These are phyloP conservation scores for Auricularia heimuer DNA, from an alignment of 768 basidiomycete genomes.

Conservation along the genomic window DNA sequence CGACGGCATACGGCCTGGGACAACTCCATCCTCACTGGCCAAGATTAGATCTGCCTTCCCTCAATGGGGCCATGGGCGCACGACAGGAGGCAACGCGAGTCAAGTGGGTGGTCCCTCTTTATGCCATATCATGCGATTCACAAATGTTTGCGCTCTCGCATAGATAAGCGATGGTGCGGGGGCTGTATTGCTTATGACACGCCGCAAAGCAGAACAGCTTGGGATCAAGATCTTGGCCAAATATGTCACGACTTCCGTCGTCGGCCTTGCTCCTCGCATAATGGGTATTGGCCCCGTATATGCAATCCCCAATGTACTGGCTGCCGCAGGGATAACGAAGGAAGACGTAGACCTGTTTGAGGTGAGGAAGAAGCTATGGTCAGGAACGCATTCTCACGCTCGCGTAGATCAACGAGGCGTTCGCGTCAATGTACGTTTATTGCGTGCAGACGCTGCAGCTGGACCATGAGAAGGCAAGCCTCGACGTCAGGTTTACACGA, in stretches of 20 bases:
- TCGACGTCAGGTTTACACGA: constrained; percentile 31
- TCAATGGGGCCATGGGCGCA: constrained; percentile 64
- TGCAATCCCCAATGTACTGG: constrained; percentile 73
- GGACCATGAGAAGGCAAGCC: constrained; percentile 34
- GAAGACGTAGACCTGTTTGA: constrained; percentile 75
- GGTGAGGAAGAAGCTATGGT: constrained; percentile 26
- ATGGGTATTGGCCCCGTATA: constrained; percentile 45
- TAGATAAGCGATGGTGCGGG: constrained; percentile 72
- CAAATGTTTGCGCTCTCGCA: not conserved
- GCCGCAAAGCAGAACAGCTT: constrained; percentile 67
- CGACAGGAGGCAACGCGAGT: constrained; percentile 80
- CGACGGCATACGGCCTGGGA: constrained; percentile 70
- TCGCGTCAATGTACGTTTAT: constrained; percentile 77
- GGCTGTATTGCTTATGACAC: constrained; percentile 69
- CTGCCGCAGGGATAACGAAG: constrained; percentile 52
- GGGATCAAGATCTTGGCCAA: constrained; percentile 69
- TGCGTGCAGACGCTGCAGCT: constrained; percentile 56
- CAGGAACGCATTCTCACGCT: not conserved
- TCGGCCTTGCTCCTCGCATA: constrained; percentile 66
- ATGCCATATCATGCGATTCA: too few relatives aligned
- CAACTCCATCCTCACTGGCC: constrained; percentile 51
- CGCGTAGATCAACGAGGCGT: constrained; percentile 79
- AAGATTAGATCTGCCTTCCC: constrained; percentile 73
- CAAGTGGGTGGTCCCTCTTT: constrained; percentile 26
- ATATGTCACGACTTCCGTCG: not conserved